These are phyloP conservation scores for Corchorus capsularis DNA, from an alignment of 345 rosid genomes.

Conservation along the genomic window DNA sequence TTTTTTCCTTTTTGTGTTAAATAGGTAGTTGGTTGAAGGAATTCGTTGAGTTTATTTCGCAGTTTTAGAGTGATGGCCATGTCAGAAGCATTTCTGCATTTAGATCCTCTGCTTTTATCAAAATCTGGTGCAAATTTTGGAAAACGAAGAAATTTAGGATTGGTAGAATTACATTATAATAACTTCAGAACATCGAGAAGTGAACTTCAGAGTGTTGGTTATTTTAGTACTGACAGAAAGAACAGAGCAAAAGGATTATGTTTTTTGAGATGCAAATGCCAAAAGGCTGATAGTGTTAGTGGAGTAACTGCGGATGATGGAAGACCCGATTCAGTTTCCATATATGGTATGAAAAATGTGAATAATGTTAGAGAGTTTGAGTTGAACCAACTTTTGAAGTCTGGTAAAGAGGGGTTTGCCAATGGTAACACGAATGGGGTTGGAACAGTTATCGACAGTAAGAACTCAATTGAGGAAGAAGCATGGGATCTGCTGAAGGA, in stretches of 20 bases:
- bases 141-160: slow-evolving; percentile 24
- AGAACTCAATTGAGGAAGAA: slow-evolving; percentile 70
- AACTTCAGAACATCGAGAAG: slow-evolving; percentile 23
- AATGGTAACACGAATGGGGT: slow-evolving; percentile 34
- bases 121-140: slow-evolving; percentile 20
- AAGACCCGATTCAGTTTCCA: slow-evolving; percentile 31
- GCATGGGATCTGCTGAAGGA: slow-evolving; percentile 79
- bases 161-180: slow-evolving; percentile 16
- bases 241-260: slow-evolving; percentile 20
- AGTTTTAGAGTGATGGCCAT: slow-evolving; percentile 37
- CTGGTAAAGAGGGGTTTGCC: slow-evolving; percentile 33
- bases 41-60: slow-evolving; percentile 3
- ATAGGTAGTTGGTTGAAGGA: slow-evolving; percentile 16
- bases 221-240: slow-evolving; percentile 13
- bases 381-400: slow-evolving; percentile 32
- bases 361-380: slow-evolving; percentile 32
- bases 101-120: slow-evolving; percentile 29
- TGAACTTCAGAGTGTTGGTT: slow-evolving; percentile 20
- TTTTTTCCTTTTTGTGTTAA: neutral
- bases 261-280: slow-evolving; percentile 55
- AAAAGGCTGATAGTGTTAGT: slow-evolving; percentile 39
- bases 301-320: slow-evolving; percentile 40
- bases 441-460: slow-evolving; percentile 25
- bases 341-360: slow-evolving; percentile 35
- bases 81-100: slow-evolving; percentile 41